A percentile compares a stretch with the other conserved stretches of the same genome.
Evolutionary conservation across 2,329 filamentous ascomycete genomes (phyloP).

Genomic region (Neopestalotiopsis rosae): DNA sequence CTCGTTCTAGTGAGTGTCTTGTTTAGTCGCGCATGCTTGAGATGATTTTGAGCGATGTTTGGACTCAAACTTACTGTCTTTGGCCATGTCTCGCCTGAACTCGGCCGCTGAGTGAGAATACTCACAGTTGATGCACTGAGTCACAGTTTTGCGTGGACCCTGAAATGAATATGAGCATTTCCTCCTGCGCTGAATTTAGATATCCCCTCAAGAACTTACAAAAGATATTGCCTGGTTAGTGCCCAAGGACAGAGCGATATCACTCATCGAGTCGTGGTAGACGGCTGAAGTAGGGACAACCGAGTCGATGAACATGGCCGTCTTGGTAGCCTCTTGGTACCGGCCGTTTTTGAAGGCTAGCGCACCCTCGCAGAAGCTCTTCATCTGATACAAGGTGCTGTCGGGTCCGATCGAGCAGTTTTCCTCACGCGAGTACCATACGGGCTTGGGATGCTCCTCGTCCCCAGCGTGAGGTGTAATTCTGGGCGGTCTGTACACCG

Average conservation of each 20-base stretch:
- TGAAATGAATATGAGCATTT: slow-evolving; percentile 10
- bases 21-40: neutral
- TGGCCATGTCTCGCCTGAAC: slow-evolving; percentile 22
- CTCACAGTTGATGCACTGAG: slow-evolving; percentile 33
- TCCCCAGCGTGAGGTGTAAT: neutral
- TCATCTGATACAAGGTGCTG: slow-evolving; percentile 41
- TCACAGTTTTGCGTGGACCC: slow-evolving; percentile 22
- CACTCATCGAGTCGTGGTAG: slow-evolving; percentile 4
- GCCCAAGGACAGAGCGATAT: neutral
- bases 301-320: slow-evolving; percentile 1
- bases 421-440: slow-evolving; percentile 20
- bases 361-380: slow-evolving; percentile 46
- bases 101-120: slow-evolving; percentile 22
- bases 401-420: slow-evolving; percentile 40
- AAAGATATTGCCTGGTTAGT: slow-evolving; percentile 21
- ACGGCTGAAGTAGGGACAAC: neutral
- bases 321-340: slow-evolving; percentile 41
- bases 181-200: neutral
- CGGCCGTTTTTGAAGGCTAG: slow-evolving; percentile 40
- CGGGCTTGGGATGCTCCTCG: slow-evolving; percentile 9
- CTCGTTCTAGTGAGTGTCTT: neutral
- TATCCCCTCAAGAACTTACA: neutral
- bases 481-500: neutral
- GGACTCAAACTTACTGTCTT: slow-evolving; percentile 25
- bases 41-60: neutral